phyloP scores from a whole-genome alignment of 2,329 filamentous ascomycete species.

The Diaporthe ilicicola region DNA sequence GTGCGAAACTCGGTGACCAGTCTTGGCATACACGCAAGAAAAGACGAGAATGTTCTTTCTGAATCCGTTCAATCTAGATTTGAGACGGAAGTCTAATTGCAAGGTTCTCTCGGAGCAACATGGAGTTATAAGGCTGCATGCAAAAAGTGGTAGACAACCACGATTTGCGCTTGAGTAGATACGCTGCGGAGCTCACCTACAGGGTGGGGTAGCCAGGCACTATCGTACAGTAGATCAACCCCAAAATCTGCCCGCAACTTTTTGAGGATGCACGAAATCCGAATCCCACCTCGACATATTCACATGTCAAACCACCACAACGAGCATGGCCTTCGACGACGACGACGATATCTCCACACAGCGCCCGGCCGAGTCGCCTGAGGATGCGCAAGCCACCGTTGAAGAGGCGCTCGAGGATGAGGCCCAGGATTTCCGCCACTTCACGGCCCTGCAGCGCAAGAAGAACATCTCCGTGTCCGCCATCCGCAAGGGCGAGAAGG shows the following conservation, averaged over 20 bases:
- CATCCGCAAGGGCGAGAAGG: slow-evolving; percentile 93
- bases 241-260: background rate
- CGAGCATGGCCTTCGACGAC: slow-evolving; percentile 41
- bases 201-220: too few relatives aligned
- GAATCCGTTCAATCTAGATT: too few relatives aligned
- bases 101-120: too few relatives aligned
- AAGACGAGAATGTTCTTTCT: too few relatives aligned
- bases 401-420: slow-evolving; percentile 79
- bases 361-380: slow-evolving; percentile 38
- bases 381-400: slow-evolving; percentile 44
- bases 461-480: slow-evolving; percentile 65
- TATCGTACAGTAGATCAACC: background rate
- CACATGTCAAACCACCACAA: background rate
- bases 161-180: too few relatives aligned
- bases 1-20: too few relatives aligned
- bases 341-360: slow-evolving; percentile 38
- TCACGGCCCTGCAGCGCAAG: slow-evolving; percentile 60
- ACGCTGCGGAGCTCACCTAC: background rate
- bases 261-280: background rate
- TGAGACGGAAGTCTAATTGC: too few relatives aligned
- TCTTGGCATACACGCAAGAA: too few relatives aligned
- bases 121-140: too few relatives aligned
- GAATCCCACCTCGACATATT: background rate
- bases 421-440: slow-evolving; percentile 86
- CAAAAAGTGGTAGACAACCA: too few relatives aligned